Evolutionary conservation across 2,329 filamentous ascomycete species (phyloP).

Genomic region (Elsinoe arachidis): DNA sequence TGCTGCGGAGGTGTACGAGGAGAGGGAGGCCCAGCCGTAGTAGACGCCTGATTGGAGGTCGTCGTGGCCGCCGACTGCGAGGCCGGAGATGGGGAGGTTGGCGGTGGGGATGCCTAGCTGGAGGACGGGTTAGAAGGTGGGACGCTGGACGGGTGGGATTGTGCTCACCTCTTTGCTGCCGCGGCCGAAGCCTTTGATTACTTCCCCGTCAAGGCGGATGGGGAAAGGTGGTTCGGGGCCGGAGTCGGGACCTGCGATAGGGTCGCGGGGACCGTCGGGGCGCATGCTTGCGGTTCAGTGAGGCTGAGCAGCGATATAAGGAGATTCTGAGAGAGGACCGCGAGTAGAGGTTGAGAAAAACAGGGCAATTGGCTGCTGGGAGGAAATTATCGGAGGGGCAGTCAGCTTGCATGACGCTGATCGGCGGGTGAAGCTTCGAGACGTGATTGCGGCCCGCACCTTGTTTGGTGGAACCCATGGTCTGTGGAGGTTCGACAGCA

Average conservation of each 20-base stretch:
- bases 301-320: too few relatives aligned
- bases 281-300: conserved; percentile 18
- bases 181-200: conserved; percentile 87
- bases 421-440: conserved; percentile 11
- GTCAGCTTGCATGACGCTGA: conserved; percentile 1
- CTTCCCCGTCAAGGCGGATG: conserved; percentile 70
- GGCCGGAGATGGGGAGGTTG: conserved; percentile 63
- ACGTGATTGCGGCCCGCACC: conserved; percentile 6
- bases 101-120: conserved; percentile 94
- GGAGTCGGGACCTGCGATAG: conserved; percentile 61
- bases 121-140: background rate
- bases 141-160: background rate
- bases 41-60: conserved; percentile 73
- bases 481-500: background rate
- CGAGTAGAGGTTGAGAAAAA: background rate
- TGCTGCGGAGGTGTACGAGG: conserved; percentile 23
- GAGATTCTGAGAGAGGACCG: background rate
- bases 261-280: conserved; percentile 50
- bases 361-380: background rate
- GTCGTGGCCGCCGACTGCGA: conserved; percentile 59
- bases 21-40: conserved; percentile 79
- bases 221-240: conserved; percentile 76
- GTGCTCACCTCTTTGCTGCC: conserved; percentile 73
- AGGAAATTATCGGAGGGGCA: background rate
- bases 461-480: conserved; percentile 9